Conservation (phyloP, 164 flowering plant species). For the Magnolia kwangsiensis region DNA sequence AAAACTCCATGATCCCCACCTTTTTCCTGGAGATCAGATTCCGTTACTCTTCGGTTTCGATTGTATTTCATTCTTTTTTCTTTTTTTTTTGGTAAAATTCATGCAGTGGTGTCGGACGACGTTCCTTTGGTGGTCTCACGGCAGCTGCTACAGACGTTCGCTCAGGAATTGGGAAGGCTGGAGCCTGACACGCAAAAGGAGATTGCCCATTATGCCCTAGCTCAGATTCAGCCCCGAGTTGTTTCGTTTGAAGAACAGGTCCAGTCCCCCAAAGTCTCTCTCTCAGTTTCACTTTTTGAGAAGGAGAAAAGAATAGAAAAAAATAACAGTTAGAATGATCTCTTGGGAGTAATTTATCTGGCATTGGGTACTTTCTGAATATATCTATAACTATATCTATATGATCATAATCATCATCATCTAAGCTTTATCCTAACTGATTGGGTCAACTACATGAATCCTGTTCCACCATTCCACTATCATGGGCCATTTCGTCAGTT, state of each 20-base stretch:
- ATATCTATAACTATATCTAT: too few relatives aligned
- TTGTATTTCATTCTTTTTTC: background rate
- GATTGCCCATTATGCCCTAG: constrained; percentile 76
- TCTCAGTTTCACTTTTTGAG: background rate
- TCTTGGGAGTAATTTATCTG: too few relatives aligned
- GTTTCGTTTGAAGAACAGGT: constrained; percentile 99
- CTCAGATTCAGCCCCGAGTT: constrained; percentile 93
- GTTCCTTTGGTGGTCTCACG: constrained; percentile 95
- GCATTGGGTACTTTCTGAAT: too few relatives aligned
- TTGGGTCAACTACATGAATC: too few relatives aligned
- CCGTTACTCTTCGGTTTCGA: background rate
- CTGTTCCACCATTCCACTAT: too few relatives aligned
- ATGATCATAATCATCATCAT: too few relatives aligned
- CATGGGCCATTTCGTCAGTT: too few relatives aligned
- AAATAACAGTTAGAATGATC: background rate
- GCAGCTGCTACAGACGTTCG: constrained; percentile 81
- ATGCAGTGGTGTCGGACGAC: constrained; percentile 81
- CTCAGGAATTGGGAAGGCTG: constrained; percentile 75
- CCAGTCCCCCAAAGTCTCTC: background rate
- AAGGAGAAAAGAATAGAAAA: background rate
- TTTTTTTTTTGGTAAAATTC: background rate
- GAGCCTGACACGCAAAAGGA: constrained; percentile 81
- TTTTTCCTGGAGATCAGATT: background rate
- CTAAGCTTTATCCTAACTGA: too few relatives aligned
- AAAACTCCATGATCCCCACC: background rate